phyloP scores from a whole-genome alignment of 1,139 yeast species.

The Hemisphaericaspora subhashii region DNA sequence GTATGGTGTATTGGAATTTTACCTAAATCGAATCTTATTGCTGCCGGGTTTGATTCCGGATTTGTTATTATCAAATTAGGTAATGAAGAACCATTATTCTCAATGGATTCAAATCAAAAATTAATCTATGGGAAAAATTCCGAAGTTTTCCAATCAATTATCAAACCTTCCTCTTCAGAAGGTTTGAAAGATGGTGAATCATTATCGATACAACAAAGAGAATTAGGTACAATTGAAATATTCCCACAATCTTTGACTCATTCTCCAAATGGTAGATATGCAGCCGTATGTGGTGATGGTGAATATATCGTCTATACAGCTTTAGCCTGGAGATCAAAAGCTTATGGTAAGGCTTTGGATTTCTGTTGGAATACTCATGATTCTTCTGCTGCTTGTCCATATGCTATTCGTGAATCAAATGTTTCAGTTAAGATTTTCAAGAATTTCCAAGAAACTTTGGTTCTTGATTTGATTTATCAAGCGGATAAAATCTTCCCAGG shows the following conservation, averaged over 20 bases:
- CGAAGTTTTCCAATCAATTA: conserved; percentile 82
- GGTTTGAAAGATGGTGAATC: conserved; percentile 80
- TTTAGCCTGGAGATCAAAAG: conserved; percentile 95
- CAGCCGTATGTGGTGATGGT: conserved; percentile 96
- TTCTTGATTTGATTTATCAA: conserved; percentile 66
- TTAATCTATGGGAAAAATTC: conserved; percentile 88
- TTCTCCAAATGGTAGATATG: conserved; percentile 97
- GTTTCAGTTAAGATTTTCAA: conserved; percentile 70
- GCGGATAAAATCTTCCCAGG: conserved; percentile 88
- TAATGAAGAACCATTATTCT: conserved; percentile 88
- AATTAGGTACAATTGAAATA: conserved; percentile 87
- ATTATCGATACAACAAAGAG: conserved; percentile 75
- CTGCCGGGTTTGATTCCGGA: conserved; percentile 95
- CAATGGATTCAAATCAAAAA: conserved; percentile 92
- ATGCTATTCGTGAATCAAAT: conserved; percentile 75
- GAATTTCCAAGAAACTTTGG: conserved; percentile 77
- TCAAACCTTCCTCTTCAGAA: conserved; percentile 64
- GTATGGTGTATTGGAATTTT: conserved; percentile 93
- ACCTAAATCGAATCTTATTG: conserved; percentile 75
- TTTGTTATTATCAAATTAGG: conserved; percentile 84
- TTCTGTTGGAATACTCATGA: conserved; percentile 93
- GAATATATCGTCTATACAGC: conserved; percentile 96
- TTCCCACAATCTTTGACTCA: conserved; percentile 86
- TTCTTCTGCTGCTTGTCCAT: conserved; percentile 62
- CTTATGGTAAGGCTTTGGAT: conserved; percentile 87